Base-by-base conservation (phyloP, 768 basidiomycete species). In the Asterophora parasitica region DNA sequence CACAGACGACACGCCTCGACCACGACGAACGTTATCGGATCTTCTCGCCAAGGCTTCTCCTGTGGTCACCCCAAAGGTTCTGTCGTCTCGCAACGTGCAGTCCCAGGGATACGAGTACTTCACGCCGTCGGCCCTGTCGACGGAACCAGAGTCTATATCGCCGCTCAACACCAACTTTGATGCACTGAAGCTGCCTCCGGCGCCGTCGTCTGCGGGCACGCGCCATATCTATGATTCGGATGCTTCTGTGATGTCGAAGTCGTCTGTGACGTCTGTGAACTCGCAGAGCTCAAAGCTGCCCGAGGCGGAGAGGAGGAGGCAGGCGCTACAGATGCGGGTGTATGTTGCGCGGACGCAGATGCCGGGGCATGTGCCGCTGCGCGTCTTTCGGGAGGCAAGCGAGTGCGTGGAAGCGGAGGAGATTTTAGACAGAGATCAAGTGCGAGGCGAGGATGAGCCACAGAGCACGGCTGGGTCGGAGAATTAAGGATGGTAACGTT, bases 351-450 rank as follows among this genome's bases (percentile, higher is more conserved):
- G 85, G 46, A 71, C 68, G 52, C 64, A 74, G 59, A 77, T 88
- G 58, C 83, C 85, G 4, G 55, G 63, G 26, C 68, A 78, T 53
- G 70, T 88, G 8, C 64, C 68, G 15, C 62, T 91, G 58, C 74
- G 86, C 44, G 61, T 90, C 20, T 92, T 92, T 61, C 74, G 79
- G 55, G 63, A 78, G 34, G 83, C 89, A 8, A 66, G 57, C 52
- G 86, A 92, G 56, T 90, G 88, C 59, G 70, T 75, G 12, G 88
- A 91, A 64, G 76, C 73, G 17, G 65, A 65, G 31, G 65, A 71
- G 39, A 68, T 79, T 48, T 57, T 80, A 42, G 10, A 28, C 13
- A 57, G 52, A 39, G 59, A 57, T 43, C 59, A 66, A 41, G 27
- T 36, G 34, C 23, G 20, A 26, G 10, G 23, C 9, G 6, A 3